phyloP scores from a whole-genome alignment of 345 rosid genomes.

The rapeseed (Brassica napus) region DNA sequence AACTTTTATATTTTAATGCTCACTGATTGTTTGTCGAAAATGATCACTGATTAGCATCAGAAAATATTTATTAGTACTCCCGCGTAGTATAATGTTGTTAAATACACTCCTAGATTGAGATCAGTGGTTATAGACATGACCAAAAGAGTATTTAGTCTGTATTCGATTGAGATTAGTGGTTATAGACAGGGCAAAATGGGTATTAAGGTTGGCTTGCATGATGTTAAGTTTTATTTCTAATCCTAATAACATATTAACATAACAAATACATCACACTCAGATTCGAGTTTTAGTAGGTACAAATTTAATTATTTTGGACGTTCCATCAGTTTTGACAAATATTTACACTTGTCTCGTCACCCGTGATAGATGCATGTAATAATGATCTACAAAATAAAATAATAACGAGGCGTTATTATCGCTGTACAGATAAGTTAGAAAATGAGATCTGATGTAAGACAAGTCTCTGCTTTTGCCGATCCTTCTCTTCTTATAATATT shows the following conservation, averaged over 20 bases:
- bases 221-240: not conserved
- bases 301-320: not conserved
- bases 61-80: conserved; percentile 4
- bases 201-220: not conserved
- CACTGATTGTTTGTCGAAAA: no score
- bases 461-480: not conserved
- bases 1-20: not conserved
- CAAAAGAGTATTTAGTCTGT: not conserved
- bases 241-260: not conserved
- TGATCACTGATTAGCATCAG: conserved; percentile 14
- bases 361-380: not conserved
- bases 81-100: not conserved
- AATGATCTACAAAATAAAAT: not conserved
- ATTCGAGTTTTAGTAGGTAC: not conserved
- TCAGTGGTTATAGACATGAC: conserved; percentile 1
- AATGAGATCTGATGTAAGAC: conserved; percentile 16
- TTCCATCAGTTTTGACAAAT: not conserved
- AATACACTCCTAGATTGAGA: conserved; percentile 17
- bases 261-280: not conserved
- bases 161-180: not conserved
- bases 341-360: conserved; percentile 3
- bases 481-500: not conserved
- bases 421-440: conserved; percentile 20
- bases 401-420: conserved; percentile 11
- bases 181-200: not conserved